Base-by-base conservation (phyloP, 1,139 yeast genomes). In the Hansenula sp. region DNA sequence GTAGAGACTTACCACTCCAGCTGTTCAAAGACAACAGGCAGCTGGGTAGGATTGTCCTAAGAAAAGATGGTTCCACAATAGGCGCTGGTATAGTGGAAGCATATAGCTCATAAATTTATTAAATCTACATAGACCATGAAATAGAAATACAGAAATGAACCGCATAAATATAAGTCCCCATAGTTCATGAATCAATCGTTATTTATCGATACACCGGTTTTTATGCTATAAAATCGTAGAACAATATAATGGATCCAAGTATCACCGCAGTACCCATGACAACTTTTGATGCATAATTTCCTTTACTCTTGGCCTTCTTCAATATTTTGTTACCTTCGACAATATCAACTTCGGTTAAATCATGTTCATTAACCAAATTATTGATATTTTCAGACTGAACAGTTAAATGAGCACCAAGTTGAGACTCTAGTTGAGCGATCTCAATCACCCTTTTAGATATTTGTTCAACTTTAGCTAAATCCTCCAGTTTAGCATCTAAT, bases 51-150 rank as follows among this genome's bases (percentile, higher is more conserved):
- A 71, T 93, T 21, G 93, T 94, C 8, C 65, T 93, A 38, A 80
- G 99, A 59, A 80, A 84, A 55, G 96, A 88, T 54, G 97, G 98
- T 3, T 60, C 71, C 27, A 89, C 97, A 0, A 76, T 93, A 40
- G 98, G 96, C 10, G 96, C 97, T 0, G 98, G 98, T 27, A 72
- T 71, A 2, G 81, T 83, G 24, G 60, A 57, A 42, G 47, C 43
- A 24, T 37, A 16, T 37, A 28, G 18, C 3, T 15, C 11, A 31
- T 24, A 28, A 15, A 17, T 49, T 18, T 40, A 30, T 15, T 17
- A 12, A 13, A 15, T 16, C 18, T 3, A 19, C 15, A 18, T 18
- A 33, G 7, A 6, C 17, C 33, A 31, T 31, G n/a, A n/a, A n/a
- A n/a, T n/a, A n/a, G n/a, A n/a, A n/a, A n/a, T 31, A 7, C 18